Conservation (phyloP, 2,329 filamentous ascomycete genomes). For the Cladorrhinum sp. region DNA sequence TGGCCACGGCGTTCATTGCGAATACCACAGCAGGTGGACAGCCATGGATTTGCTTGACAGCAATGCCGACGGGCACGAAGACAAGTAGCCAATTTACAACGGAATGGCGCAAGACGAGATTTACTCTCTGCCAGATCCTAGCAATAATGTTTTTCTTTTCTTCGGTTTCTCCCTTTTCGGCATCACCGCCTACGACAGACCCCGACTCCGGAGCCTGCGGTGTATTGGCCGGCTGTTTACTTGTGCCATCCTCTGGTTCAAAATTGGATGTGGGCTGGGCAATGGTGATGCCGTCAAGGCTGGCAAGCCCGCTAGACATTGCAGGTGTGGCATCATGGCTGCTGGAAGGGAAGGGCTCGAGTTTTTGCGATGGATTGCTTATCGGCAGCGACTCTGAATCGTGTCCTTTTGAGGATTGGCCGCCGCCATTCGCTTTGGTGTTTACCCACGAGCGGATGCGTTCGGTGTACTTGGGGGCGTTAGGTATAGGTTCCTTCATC, state of each 20-base stretch:
- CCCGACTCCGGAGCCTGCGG: constrained; percentile 53
- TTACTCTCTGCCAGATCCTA: constrained; percentile 49
- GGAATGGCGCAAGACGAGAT: constrained; percentile 65
- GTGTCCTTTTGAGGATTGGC: constrained; percentile 38
- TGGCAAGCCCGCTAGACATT: constrained; percentile 4
- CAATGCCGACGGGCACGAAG: constrained; percentile 76
- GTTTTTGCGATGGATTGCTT: constrained; percentile 33
- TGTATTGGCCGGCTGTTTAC: constrained; percentile 38
- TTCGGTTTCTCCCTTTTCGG: constrained; percentile 6
- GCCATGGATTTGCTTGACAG: constrained; percentile 52
- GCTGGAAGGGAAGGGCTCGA: constrained; percentile 26
- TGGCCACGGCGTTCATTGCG: constrained; percentile 71
- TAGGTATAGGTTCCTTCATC: constrained; percentile 61
- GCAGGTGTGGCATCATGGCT: constrained; percentile 16
- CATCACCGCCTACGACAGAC: constrained; percentile 49
- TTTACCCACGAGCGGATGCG: constrained; percentile 55
- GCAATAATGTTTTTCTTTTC: constrained; percentile 29
- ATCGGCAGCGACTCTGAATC: constrained; percentile 41
- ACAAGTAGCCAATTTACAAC: constrained; percentile 75
- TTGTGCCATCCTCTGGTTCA: constrained; percentile 23
- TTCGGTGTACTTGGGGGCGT: constrained; percentile 50
- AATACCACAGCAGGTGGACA: constrained; percentile 63
- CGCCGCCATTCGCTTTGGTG: constrained; percentile 54
- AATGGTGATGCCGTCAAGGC: constrained; percentile 12
- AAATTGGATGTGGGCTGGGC: constrained; percentile 21